phyloP scores from a whole-genome alignment of 495 filamentous ascomycete genomes.

The Cladorrhinum samala region DNA sequence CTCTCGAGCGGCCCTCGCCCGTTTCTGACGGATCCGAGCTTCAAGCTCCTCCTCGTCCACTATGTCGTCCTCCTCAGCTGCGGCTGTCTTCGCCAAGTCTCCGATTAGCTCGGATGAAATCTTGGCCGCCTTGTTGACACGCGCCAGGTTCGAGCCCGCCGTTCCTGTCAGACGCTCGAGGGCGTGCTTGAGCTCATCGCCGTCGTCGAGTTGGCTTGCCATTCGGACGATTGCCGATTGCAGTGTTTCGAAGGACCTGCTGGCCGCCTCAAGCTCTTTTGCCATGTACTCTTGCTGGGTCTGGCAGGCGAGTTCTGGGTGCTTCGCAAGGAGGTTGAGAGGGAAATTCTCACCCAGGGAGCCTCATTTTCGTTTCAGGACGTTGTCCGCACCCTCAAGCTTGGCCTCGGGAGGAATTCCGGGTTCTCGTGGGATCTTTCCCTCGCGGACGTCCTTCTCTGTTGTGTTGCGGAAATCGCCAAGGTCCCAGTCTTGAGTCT shows the following conservation, averaged over 20 bases:
- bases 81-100: not conserved
- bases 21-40: too few species aligned
- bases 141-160: not conserved
- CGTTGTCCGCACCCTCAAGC: not conserved
- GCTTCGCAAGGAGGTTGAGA: not conserved
- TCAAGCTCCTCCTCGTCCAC: not conserved
- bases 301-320: not conserved
- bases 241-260: not conserved
- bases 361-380: not conserved
- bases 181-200: not conserved
- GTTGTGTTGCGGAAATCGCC: not conserved
- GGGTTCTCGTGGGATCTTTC: not conserved
- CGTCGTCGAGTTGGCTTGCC: not conserved
- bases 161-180: not conserved
- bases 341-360: not conserved
- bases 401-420: not conserved
- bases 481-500: conserved; percentile 5
- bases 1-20: too few species aligned
- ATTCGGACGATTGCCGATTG: not conserved
- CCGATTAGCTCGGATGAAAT: not conserved
- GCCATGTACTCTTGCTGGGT: not conserved
- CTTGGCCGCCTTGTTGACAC: not conserved
- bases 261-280: not conserved
- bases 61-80: not conserved
- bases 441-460: not conserved